phyloP scores from a whole-genome alignment of 441 rosid genomes.

The Flueggea neowawraea region DNA sequence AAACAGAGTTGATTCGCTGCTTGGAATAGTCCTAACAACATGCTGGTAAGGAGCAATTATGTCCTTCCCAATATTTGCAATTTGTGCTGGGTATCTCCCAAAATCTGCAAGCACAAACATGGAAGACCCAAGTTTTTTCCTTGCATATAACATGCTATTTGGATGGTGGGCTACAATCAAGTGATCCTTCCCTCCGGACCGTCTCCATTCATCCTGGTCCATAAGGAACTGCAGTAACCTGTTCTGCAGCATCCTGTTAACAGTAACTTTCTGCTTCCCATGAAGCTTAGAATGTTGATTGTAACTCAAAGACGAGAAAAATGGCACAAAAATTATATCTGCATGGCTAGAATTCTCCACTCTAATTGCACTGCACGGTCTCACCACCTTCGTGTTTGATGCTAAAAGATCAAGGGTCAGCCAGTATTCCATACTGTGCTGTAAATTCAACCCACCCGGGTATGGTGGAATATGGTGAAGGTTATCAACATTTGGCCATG shows the following conservation, averaged over 20 bases:
- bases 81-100: conserved; percentile 67
- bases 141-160: conserved; percentile 76
- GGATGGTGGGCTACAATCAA: conserved; percentile 96
- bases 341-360: conserved; percentile 65
- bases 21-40: conserved; percentile 54
- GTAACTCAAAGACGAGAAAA: conserved; percentile 87
- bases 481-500: conserved; percentile 66
- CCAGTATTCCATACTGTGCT: conserved; percentile 98
- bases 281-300: conserved; percentile 70
- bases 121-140: conserved; percentile 66
- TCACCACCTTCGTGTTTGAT: conserved; percentile 40
- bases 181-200: conserved; percentile 77
- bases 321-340: conserved; percentile 79
- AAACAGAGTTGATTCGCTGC: conserved; percentile 54
- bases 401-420: conserved; percentile 85
- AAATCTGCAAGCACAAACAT: conserved; percentile 95
- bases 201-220: conserved; percentile 69
- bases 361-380: conserved; percentile 60
- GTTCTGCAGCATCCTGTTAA: conserved; percentile 60
- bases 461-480: conserved; percentile 47
- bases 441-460: conserved; percentile 90
- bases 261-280: conserved; percentile 50
- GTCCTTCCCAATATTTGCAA: conserved; percentile 79
- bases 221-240: conserved; percentile 58
- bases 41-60: conserved; percentile 88